phyloP scores from a whole-genome alignment of 805 yeast genomes.

The Saccharomyces cerevisiae region DNA sequence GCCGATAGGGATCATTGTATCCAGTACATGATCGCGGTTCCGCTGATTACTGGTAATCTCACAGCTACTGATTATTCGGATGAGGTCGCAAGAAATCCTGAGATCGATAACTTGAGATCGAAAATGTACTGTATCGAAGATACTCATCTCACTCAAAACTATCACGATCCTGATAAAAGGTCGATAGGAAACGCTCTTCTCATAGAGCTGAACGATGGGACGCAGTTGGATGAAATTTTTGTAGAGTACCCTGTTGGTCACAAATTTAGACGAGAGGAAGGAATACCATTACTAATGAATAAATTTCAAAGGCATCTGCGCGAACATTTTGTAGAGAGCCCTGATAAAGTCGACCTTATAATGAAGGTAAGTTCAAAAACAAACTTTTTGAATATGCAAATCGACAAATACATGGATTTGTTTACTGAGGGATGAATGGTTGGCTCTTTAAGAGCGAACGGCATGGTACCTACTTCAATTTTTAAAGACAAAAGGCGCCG shows the following conservation, averaged over 20 bases:
- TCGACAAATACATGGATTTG: conserved; percentile 41
- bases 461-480: no score
- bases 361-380: conserved; percentile 29
- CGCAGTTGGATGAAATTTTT: conserved; percentile 42
- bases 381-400: conserved; percentile 35
- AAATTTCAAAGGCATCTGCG: conserved; percentile 46
- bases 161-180: conserved; percentile 50
- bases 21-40: conserved; percentile 55
- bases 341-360: conserved; percentile 33
- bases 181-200: conserved; percentile 48
- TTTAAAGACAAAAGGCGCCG: no score
- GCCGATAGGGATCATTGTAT: conserved; percentile 62
- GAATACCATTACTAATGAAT: conserved; percentile 43
- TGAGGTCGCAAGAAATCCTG: conserved; percentile 42
- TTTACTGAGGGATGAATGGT: conserved; percentile 16
- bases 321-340: conserved; percentile 35
- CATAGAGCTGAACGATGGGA: conserved; percentile 46
- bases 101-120: conserved; percentile 42
- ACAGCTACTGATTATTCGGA: conserved; percentile 54
- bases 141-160: conserved; percentile 40
- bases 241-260: conserved; percentile 56
- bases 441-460: neutral
- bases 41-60: conserved; percentile 45
- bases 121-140: conserved; percentile 51
- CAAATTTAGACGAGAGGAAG: conserved; percentile 50